Evolutionary conservation across 768 basidiomycete genomes (phyloP).

Genomic region (Leccinum truebloodii): DNA sequence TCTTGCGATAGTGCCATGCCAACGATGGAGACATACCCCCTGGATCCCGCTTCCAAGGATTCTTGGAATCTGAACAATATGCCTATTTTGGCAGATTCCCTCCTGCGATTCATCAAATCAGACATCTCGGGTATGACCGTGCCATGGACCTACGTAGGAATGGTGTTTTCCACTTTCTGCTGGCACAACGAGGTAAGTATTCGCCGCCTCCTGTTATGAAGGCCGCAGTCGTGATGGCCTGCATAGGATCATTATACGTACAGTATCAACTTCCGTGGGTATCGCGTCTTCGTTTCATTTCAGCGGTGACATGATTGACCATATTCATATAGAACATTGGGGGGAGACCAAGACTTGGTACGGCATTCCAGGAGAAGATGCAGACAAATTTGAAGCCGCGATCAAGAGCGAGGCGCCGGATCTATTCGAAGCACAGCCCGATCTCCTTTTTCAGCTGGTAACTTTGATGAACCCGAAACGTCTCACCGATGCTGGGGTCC

Average conservation of each 20-base stretch:
- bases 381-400: conserved; percentile 94
- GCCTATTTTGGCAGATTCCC: conserved; percentile 88
- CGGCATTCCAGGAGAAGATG: conserved; percentile 93
- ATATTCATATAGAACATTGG: conserved; percentile 79
- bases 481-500: conserved; percentile 84
- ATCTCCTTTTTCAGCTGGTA: conserved; percentile 95
- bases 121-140: conserved; percentile 99
- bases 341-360: conserved; percentile 99
- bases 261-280: conserved; percentile 89
- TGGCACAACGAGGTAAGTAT: conserved; percentile 94
- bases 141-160: conserved; percentile 98
- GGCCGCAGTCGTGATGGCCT: conserved; percentile 24
- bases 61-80: conserved; percentile 99
- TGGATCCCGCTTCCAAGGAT: conserved; percentile 84
- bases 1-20: conserved; percentile 77
- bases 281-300: conserved; percentile 18
- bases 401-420: conserved; percentile 96
- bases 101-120: conserved; percentile 96
- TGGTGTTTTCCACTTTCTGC: conserved; percentile 98
- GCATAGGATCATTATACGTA: conserved; percentile 94
- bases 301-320: conserved; percentile 28
- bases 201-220: conserved; percentile 18
- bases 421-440: conserved; percentile 96
- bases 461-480: conserved; percentile 96
- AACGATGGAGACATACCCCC: conserved; percentile 89